Evolutionary conservation across 1,139 yeast genomes (phyloP).

Genomic region (Pneumocystis sp.): DNA sequence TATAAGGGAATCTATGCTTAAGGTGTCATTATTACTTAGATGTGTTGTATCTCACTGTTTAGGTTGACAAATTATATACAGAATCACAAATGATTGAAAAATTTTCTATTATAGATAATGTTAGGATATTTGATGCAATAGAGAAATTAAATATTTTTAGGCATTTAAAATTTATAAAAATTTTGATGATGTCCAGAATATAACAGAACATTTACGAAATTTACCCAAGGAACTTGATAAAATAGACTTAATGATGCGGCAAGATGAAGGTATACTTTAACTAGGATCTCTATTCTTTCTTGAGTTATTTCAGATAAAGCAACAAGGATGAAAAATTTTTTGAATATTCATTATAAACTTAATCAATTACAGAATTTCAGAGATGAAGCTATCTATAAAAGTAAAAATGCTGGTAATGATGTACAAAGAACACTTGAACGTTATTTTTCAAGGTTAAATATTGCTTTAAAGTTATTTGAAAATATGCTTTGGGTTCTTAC

Average conservation of each 20-base stretch:
- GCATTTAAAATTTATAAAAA: not conserved
- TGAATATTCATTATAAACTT: constrained; percentile 54
- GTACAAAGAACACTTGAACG: constrained; percentile 50
- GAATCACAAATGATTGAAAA: constrained; percentile 29
- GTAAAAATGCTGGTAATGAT: constrained; percentile 47
- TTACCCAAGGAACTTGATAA: constrained; percentile 39
- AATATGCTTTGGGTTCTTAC: constrained; percentile 45
- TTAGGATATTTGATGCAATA: not conserved
- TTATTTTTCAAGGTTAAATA: constrained; percentile 40
- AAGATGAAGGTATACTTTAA: constrained; percentile 39
- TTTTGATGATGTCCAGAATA: constrained; percentile 26
- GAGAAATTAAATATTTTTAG: not conserved
- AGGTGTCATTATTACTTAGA: constrained; percentile 4
- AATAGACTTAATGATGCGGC: constrained; percentile 35
- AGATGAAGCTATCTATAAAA: constrained; percentile 51
- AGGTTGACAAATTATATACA: constrained; percentile 18
- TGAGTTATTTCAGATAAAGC: not conserved
- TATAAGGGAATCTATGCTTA: constrained; percentile 22
- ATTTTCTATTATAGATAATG: constrained; percentile 42
- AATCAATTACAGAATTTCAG: constrained; percentile 61
- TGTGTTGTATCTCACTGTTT: not conserved
- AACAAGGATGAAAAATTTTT: constrained; percentile 36
- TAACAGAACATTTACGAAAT: constrained; percentile 47
- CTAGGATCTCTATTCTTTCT: constrained; percentile 28
- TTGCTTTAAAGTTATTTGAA: constrained; percentile 47